phyloP scores from a whole-genome alignment of 2,329 filamentous ascomycete species.

The Coccinonectria pachysandricola region DNA sequence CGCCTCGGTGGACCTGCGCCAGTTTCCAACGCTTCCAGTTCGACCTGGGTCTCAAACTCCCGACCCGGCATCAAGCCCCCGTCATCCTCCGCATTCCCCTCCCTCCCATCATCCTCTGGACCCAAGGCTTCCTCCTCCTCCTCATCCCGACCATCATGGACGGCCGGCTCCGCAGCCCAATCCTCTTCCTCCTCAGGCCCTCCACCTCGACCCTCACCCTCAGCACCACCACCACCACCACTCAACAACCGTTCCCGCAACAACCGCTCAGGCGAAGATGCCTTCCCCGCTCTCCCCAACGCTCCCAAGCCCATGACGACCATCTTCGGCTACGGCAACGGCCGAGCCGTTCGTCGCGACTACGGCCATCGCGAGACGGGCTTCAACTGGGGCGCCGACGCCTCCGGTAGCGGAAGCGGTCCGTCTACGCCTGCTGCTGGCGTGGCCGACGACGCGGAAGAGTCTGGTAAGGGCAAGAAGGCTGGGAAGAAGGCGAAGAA shows the following conservation, averaged over 20 bases:
- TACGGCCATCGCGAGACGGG: slow-evolving; percentile 36
- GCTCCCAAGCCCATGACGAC: slow-evolving; percentile 59
- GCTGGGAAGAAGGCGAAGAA: slow-evolving; percentile 51
- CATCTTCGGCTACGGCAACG: slow-evolving; percentile 50
- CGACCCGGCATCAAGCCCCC: slow-evolving; percentile 10
- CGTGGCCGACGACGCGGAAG: slow-evolving; percentile 16
- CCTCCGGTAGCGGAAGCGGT: too few species aligned
- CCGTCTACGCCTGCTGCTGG: slow-evolving; percentile 16
- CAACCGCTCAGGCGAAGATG: slow-evolving; percentile 50
- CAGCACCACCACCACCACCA: too few species aligned
- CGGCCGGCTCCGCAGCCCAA: slow-evolving; percentile 12
- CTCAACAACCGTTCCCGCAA: slow-evolving; percentile 12
- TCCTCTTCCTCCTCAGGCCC: slow-evolving; percentile 18
- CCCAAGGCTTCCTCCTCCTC: slow-evolving; percentile 14
- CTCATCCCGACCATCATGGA: slow-evolving; percentile 22
- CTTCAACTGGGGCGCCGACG: slow-evolving; percentile 48
- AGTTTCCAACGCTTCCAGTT: slow-evolving; percentile 10
- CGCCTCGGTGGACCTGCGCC: slow-evolving; percentile 29
- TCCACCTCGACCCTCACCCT: slow-evolving; percentile 10
- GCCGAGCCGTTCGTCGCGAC: slow-evolving; percentile 44
- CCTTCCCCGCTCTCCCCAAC: slow-evolving; percentile 73
- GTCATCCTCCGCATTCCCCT: slow-evolving; percentile 32
- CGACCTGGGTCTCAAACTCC: slow-evolving; percentile 16
- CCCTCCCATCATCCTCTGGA: slow-evolving; percentile 24
- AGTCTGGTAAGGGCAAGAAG: slow-evolving; percentile 39